Conservation (phyloP, 208 protist genomes). For the Angomonas deanei region DNA sequence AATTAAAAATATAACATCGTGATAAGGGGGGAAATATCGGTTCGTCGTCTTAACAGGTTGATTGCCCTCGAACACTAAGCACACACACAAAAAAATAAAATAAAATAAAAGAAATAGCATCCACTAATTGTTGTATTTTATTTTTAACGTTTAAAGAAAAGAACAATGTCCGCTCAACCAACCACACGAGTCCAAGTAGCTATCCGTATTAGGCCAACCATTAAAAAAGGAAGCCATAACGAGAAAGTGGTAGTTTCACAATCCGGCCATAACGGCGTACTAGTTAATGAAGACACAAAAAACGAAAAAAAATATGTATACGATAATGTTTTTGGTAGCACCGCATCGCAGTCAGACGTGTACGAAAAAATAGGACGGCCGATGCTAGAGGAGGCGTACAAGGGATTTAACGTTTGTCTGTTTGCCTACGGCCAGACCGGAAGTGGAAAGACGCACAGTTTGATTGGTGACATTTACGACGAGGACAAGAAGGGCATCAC, state of each 20-base stretch:
- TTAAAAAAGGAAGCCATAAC: slow-evolving; percentile 13
- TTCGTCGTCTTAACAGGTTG: too few relatives aligned
- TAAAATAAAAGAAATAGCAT: too few relatives aligned
- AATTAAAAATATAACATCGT: too few relatives aligned
- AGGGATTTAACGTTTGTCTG: slow-evolving; percentile 79
- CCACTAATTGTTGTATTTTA: too few relatives aligned
- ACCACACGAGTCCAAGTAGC: slow-evolving; percentile 22
- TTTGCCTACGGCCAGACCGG: slow-evolving; percentile 81
- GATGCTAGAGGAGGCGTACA: slow-evolving; percentile 79
- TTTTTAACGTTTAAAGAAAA: too few relatives aligned
- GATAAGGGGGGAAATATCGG: too few relatives aligned
- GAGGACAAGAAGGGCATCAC: slow-evolving; percentile 30
- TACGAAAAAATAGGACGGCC: slow-evolving; percentile 65
- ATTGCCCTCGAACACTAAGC: too few relatives aligned
- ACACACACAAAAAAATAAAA: too few relatives aligned
- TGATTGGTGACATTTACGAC: slow-evolving; percentile 45
- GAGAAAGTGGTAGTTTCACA: slow-evolving; percentile 4
- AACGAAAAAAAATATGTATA: neutral
- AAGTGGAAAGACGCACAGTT: slow-evolving; percentile 72
- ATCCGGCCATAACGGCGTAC: neutral
- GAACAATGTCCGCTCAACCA: too few relatives aligned
- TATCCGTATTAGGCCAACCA: slow-evolving; percentile 15
- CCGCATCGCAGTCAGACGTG: slow-evolving; percentile 38
- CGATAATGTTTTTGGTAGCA: slow-evolving; percentile 8
- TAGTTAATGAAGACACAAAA: neutral